Evolutionary conservation across 176 grass and related monocot genomes (phyloP), one percentile per base, ranked within the genome.

Genomic region (Musa beccarii): DNA sequence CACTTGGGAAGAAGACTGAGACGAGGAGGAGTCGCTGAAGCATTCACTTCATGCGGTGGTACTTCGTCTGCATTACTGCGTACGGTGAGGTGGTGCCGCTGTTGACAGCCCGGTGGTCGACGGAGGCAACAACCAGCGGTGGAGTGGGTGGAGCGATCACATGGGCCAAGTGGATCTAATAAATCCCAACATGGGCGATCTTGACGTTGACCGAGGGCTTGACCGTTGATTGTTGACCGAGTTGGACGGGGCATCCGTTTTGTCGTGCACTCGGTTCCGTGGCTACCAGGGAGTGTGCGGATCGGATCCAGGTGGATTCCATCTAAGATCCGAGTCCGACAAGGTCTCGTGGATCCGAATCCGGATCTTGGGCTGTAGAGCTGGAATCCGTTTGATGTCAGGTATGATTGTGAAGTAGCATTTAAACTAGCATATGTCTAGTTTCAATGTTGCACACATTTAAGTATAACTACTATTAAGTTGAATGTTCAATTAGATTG

Each of bases 1-100:
- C 57, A 61, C 4, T 61, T 17, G 8, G n/a, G 57, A 17, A 61
- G 57, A 61, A 61, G 12, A 10, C 63, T 66, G 11, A 3, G 34
- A 43, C 34, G 34, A 43, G 34, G 6, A 43, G 34, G 34, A 43
- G 34, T 43, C 34, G 4, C 34, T 43, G 34, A 10, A 52, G 49
- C 69, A 72, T 72, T 72, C 17, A 72, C 24, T 24, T 8, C 69
- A 20, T 72, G 50, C 69, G 69, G 69, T 72, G 69, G 69, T 23
- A 52, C 20, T 51, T 65, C 22, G 20, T 9, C 61, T 2, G 15
- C 34, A 17, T 43, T 24, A 28, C 12, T 67, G 4, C 12, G 2
- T 21, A 3, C 6, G 9, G 0, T 12, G 69, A 72, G 21, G 49
- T 53, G 69, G 51, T 51, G 69, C n/a, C 20, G 69, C n/a, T 19